These are phyloP conservation scores for Przewalskia tangutica DNA, from an alignment of 257 asterid genomes.

Conservation along the genomic window DNA sequence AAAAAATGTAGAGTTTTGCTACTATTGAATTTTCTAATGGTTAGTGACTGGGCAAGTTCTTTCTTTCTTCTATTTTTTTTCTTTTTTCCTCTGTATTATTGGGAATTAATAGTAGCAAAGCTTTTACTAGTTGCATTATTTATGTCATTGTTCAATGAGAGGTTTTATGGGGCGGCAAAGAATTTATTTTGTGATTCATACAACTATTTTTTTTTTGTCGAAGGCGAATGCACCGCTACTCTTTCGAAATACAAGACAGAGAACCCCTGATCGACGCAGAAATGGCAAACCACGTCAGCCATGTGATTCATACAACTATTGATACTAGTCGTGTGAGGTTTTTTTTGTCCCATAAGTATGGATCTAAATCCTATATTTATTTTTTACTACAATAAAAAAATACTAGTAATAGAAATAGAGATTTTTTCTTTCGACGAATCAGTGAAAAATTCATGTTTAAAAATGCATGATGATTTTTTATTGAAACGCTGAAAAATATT, in stretches of 20 bases:
- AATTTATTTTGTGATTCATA: background rate
- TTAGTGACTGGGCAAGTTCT: background rate
- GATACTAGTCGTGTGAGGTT: background rate
- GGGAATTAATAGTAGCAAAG: slow-evolving; percentile 54
- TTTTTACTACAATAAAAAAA: background rate
- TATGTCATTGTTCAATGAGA: slow-evolving; percentile 16
- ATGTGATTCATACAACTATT: background rate
- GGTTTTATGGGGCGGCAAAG: background rate
- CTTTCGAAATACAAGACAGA: too few relatives aligned
- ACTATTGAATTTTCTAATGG: slow-evolving; percentile 33
- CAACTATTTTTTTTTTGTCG: too few relatives aligned
- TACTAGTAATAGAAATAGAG: too few relatives aligned
- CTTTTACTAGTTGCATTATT: slow-evolving; percentile 11
- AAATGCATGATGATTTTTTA: too few relatives aligned
- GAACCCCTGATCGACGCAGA: too few relatives aligned
- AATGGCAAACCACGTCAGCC: too few relatives aligned
- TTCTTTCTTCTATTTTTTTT: background rate
- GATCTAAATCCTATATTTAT: background rate
- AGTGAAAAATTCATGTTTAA: too few relatives aligned
- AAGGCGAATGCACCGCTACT: too few relatives aligned
- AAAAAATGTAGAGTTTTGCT: slow-evolving; percentile 31
- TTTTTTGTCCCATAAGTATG: background rate
- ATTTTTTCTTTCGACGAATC: too few relatives aligned
- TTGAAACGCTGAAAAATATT: too few relatives aligned
- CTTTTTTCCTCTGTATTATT: slow-evolving; percentile 9